phyloP scores from a whole-genome alignment of 306 rosid genomes.

The Alnus glutinosa region DNA sequence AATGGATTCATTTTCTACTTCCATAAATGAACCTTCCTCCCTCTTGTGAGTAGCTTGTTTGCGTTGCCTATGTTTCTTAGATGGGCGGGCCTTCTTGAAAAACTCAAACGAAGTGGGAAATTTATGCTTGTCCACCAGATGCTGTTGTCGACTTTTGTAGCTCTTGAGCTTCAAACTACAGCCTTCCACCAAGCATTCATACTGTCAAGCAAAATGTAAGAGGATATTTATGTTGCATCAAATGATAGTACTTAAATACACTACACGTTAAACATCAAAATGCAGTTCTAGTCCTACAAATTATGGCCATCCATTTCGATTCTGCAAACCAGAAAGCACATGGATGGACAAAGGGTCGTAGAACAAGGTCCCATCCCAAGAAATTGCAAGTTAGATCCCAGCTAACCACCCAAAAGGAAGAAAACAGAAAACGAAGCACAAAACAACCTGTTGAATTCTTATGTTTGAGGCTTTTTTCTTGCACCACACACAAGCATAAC shows the following conservation, averaged over 20 bases:
- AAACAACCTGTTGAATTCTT: not conserved
- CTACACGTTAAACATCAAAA: not conserved
- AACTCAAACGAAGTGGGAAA: constrained; percentile 81
- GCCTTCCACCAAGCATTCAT: constrained; percentile 88
- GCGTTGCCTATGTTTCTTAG: constrained; percentile 72
- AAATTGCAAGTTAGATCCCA: not conserved
- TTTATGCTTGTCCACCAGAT: constrained; percentile 87
- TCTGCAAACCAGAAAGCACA: not conserved
- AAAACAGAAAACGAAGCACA: not conserved
- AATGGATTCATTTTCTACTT: constrained; percentile 65
- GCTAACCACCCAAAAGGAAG: not conserved
- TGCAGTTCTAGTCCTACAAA: not conserved
- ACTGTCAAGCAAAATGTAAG: constrained; percentile 40
- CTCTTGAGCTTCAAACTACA: constrained; percentile 86
- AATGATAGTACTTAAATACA: not conserved
- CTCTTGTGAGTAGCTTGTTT: constrained; percentile 40
- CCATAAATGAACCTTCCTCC: constrained; percentile 58
- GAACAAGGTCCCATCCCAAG: not conserved
- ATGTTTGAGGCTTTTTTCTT: not conserved
- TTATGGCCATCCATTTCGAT: not conserved
- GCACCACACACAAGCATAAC: not conserved
- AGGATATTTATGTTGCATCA: not conserved
- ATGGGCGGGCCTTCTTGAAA: constrained; percentile 62
- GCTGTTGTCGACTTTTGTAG: constrained; percentile 78
- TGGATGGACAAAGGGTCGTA: not conserved